Conservation (phyloP, 257 asterid genomes). For the Rubia yunnanensis region DNA sequence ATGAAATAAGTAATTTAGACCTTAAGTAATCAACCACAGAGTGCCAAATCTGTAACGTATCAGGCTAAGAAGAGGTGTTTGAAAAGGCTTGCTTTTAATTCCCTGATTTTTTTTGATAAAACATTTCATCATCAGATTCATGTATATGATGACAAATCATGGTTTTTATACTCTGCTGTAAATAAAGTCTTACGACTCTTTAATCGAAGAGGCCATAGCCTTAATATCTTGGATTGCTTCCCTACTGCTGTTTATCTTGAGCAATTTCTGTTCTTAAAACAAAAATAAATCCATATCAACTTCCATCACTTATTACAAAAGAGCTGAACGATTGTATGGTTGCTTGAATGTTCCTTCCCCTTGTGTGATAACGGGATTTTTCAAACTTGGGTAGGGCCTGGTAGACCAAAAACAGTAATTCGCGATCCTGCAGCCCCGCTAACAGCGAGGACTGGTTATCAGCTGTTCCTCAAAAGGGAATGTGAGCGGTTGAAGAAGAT, state of each 20-base stretch:
- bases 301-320: neutral
- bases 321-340: neutral
- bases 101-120: too few relatives aligned
- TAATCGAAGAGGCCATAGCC: neutral
- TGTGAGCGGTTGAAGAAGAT: conserved; percentile 32
- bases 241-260: neutral
- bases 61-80: too few relatives aligned
- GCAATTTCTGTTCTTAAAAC: neutral
- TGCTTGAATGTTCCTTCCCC: neutral
- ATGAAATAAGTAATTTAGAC: neutral
- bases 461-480: conserved; percentile 47
- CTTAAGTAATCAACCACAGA: too few relatives aligned
- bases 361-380: neutral
- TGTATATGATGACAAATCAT: too few relatives aligned
- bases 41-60: too few relatives aligned
- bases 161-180: neutral
- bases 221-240: neutral
- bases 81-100: neutral
- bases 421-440: conserved; percentile 29
- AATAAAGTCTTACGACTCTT: neutral
- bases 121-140: too few relatives aligned
- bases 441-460: conserved; percentile 53
- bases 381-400: conserved; percentile 27
- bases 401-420: conserved; percentile 16
- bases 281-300: too few relatives aligned